These are phyloP conservation scores for Metschnikowia similis DNA, from an alignment of 805 yeast species.

Conservation along the genomic window DNA sequence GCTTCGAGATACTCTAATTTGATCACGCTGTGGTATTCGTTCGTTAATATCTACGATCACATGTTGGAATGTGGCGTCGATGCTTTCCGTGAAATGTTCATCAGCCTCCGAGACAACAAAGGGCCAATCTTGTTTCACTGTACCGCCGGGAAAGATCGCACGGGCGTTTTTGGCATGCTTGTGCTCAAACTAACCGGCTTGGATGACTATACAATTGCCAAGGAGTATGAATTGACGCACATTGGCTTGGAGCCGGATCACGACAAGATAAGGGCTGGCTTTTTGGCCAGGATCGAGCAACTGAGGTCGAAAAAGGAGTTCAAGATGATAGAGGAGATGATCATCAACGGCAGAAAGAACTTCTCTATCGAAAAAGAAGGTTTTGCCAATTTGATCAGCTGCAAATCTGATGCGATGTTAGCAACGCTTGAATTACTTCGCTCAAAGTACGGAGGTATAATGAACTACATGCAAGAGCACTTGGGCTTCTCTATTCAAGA, in stretches of 20 bases:
- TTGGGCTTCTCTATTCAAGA: slow-evolving; percentile 47
- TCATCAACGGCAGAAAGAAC: slow-evolving; percentile 34
- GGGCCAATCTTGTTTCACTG: slow-evolving; percentile 61
- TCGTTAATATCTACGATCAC: slow-evolving; percentile 57
- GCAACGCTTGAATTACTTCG: slow-evolving; percentile 54
- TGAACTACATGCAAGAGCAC: slow-evolving; percentile 39
- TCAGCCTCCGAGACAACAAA: slow-evolving; percentile 48
- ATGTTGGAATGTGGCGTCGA: slow-evolving; percentile 48
- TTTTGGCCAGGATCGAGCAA: slow-evolving; percentile 27
- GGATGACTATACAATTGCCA: slow-evolving; percentile 58
- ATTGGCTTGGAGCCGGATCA: slow-evolving; percentile 56
- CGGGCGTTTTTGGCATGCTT: slow-evolving; percentile 71
- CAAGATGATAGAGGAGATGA: slow-evolving; percentile 18
- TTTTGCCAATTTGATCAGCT: slow-evolving; percentile 55
- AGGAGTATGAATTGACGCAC: slow-evolving; percentile 74
- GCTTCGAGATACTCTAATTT: slow-evolving; percentile 53
- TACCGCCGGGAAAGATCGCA: slow-evolving; percentile 84
- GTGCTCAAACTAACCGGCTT: slow-evolving; percentile 61
- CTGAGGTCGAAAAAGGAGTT: slow-evolving; percentile 24
- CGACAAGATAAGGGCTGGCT: slow-evolving; percentile 33
- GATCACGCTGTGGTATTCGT: slow-evolving; percentile 58
- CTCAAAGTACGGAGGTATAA: slow-evolving; percentile 50
- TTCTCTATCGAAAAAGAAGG: slow-evolving; percentile 49
- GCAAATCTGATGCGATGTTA: slow-evolving; percentile 68
- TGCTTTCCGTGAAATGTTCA: slow-evolving; percentile 49